Conservation (phyloP, 1,284 basidiomycete species). For the Erythrobasidium hasegawianum region DNA sequence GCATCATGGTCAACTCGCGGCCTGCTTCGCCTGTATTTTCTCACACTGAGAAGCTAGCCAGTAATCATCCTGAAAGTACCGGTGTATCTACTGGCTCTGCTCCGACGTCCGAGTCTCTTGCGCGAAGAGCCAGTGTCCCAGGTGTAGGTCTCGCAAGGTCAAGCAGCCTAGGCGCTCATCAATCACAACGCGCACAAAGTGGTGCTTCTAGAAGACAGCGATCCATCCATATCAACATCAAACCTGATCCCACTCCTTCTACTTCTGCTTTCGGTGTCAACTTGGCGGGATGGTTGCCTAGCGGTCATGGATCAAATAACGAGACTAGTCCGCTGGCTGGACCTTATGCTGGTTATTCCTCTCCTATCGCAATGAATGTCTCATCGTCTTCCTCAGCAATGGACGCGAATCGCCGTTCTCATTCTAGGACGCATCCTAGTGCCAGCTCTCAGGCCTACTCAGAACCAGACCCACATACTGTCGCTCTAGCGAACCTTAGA, state of each 20-base stretch:
- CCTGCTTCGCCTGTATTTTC: too few species aligned
- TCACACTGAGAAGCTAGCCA: too few species aligned
- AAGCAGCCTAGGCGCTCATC: too few species aligned
- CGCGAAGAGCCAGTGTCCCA: too few species aligned
- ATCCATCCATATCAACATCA: constrained; percentile 27
- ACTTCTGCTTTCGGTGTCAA: constrained; percentile 9
- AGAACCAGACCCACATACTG: constrained; percentile 9
- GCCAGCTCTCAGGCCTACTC: constrained; percentile 12
- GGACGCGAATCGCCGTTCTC: constrained; percentile 5
- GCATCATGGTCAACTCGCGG: too few species aligned
- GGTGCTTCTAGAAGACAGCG: background rate
- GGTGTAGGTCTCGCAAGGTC: too few species aligned
- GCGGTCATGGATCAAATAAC: background rate
- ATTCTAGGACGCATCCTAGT: background rate
- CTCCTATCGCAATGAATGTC: background rate
- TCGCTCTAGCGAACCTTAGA: constrained; percentile 1
- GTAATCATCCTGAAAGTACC: too few species aligned
- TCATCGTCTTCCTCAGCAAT: constrained; percentile 1
- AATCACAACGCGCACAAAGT: background rate
- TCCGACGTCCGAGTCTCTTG: too few species aligned
- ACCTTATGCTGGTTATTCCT: background rate
- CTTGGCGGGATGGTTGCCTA: constrained; percentile 21
- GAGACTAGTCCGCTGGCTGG: background rate
- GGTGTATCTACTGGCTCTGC: too few species aligned
- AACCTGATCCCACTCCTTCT: constrained; percentile 20